Percentiles rank a stretch among this genome's conserved stretches.
These are phyloP conservation scores for Myxozyma vanderwaltii DNA, from an alignment of 805 yeast species.

Conservation along the genomic window DNA sequence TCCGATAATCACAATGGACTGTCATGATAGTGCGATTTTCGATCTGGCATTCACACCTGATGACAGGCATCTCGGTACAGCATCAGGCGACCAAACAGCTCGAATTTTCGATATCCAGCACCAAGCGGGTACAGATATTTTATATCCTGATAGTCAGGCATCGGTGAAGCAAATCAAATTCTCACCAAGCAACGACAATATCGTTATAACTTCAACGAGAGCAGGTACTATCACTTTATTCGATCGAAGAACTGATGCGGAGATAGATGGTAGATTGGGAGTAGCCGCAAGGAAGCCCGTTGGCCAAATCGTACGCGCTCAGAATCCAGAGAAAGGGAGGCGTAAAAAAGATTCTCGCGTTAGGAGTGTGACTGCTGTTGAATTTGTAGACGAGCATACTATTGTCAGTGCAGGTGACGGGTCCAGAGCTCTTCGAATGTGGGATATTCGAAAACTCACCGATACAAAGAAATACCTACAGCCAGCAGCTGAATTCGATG, in stretches of 20 bases:
- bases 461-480: not conserved
- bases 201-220: conserved; percentile 15
- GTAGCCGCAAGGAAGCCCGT: not conserved
- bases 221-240: conserved; percentile 26
- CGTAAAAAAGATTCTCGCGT: not conserved
- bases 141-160: conserved; percentile 3
- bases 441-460: conserved; percentile 23
- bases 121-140: conserved; percentile 16
- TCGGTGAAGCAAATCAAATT: conserved; percentile 29
- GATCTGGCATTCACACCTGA: conserved; percentile 25
- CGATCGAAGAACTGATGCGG: conserved; percentile 16
- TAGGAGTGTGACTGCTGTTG: conserved; percentile 28
- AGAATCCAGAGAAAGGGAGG: conserved; percentile 21
- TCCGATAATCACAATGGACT: conserved; percentile 12
- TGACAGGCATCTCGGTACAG: conserved; percentile 18
- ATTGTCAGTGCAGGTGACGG: conserved; percentile 26
- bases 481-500: conserved; percentile 8
- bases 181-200: not conserved
- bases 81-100: conserved; percentile 29
- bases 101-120: conserved; percentile 24
- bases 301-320: conserved; percentile 20
- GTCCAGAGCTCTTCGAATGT: conserved; percentile 10
- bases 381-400: conserved; percentile 16
- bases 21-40: conserved; percentile 30
- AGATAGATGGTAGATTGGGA: not conserved